Evolutionary conservation across 345 rosid species (phyloP).

Genomic region (Arabidopsis suecica): DNA sequence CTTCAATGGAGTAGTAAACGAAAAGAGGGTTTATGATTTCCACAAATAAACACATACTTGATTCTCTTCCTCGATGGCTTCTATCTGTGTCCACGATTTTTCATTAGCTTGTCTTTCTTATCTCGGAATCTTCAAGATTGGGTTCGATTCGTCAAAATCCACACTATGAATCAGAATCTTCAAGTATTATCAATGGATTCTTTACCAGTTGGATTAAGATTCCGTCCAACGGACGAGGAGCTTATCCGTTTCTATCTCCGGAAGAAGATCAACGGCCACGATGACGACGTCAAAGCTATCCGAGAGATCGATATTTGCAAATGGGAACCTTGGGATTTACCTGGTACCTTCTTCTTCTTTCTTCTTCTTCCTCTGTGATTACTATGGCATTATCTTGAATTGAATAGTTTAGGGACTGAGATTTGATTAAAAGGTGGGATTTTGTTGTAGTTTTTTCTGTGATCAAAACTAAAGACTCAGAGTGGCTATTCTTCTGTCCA

Average conservation of each 20-base stretch:
- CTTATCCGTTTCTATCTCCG: slow-evolving; percentile 71
- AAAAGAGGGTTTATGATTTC: no score
- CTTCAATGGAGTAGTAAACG: no score
- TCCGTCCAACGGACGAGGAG: slow-evolving; percentile 91
- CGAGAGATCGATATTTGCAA: slow-evolving; percentile 86
- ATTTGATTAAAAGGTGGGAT: neutral
- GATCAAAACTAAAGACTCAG: slow-evolving; percentile 62
- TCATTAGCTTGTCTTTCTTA: no score
- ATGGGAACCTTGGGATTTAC: slow-evolving; percentile 97
- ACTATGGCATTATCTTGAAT: no score
- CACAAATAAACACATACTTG: no score
- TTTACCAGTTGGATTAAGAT: slow-evolving; percentile 82
- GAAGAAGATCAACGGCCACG: slow-evolving; percentile 71
- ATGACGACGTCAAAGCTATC: slow-evolving; percentile 64
- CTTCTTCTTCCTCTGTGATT: no score
- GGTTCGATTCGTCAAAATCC: slow-evolving; percentile 29
- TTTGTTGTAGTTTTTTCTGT: slow-evolving; percentile 61
- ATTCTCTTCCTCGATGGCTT: no score
- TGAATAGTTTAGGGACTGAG: neutral
- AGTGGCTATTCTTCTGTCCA: slow-evolving; percentile 99
- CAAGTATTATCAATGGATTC: slow-evolving; percentile 57
- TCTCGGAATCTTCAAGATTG: no score
- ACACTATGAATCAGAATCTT: slow-evolving; percentile 52
- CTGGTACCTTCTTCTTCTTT: slow-evolving; percentile 55
- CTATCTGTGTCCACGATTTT: no score